Evolutionary conservation across 306 rosid species (phyloP).

Genomic region (Datisca glomerata): DNA sequence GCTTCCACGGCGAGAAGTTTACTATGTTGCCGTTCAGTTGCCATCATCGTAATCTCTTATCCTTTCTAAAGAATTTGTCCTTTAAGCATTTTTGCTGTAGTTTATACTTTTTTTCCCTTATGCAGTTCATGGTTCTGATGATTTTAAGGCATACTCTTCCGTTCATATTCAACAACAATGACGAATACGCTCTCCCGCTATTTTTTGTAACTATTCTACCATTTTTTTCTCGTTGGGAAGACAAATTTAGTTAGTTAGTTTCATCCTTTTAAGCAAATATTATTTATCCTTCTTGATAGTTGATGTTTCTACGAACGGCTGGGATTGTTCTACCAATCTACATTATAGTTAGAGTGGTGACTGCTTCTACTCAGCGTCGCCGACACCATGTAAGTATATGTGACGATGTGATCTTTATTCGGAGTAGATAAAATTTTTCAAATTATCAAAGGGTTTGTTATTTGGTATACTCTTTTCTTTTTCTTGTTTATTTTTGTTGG

Average conservation of each 20-base stretch:
- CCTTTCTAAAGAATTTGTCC: neutral
- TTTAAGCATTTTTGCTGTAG: neutral
- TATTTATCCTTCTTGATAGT: conserved; percentile 28
- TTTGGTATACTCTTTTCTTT: too few species aligned
- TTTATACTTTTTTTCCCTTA: neutral
- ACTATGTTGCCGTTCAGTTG: conserved; percentile 44
- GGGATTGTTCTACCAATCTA: conserved; percentile 63
- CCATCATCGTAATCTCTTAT: conserved; percentile 42
- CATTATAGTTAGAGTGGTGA: conserved; percentile 46
- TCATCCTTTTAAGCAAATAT: neutral
- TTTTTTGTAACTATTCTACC: conserved; percentile 37
- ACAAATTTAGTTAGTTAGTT: neutral
- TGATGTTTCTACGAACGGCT: conserved; percentile 40
- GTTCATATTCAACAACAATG: conserved; percentile 30
- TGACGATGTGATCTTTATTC: too few species aligned
- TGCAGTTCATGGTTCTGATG: conserved; percentile 78
- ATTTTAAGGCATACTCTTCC: conserved; percentile 78
- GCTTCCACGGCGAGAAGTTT: conserved; percentile 42
- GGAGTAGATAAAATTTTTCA: too few species aligned
- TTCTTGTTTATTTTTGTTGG: too few species aligned
- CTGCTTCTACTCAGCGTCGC: conserved; percentile 43
- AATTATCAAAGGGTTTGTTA: too few species aligned
- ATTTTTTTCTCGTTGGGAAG: conserved; percentile 3
- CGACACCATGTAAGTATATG: conserved; percentile 45
- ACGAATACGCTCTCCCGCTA: conserved; percentile 45